These are phyloP conservation scores for Trichoderma breve DNA, from an alignment of 2,329 filamentous ascomycete species.

Conservation along the genomic window DNA sequence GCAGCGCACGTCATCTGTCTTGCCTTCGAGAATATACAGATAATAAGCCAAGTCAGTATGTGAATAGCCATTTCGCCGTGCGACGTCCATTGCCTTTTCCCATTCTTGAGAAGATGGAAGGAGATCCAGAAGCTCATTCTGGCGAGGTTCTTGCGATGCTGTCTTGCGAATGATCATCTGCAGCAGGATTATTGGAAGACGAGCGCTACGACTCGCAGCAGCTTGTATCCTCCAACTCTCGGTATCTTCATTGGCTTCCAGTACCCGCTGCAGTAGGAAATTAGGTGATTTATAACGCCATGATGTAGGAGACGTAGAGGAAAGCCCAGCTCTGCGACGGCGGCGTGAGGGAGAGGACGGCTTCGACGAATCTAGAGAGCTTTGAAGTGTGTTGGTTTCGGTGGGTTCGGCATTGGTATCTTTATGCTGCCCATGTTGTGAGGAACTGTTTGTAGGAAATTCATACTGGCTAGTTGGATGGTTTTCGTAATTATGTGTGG, in stretches of 20 bases:
- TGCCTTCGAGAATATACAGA: constrained; percentile 31
- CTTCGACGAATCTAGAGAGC: background rate
- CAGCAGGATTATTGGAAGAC: constrained; percentile 33
- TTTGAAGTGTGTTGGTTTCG: background rate
- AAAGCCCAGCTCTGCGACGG: background rate
- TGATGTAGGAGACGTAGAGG: background rate
- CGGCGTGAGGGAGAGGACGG: background rate
- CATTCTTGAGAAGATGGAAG: constrained; percentile 29
- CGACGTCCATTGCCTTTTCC: constrained; percentile 24
- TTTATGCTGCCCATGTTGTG: background rate
- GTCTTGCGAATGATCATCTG: constrained; percentile 33
- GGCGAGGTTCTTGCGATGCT: constrained; percentile 20
- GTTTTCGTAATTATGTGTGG: background rate
- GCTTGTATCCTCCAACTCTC: constrained; percentile 24
- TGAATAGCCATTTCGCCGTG: constrained; percentile 26
- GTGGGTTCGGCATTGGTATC: background rate
- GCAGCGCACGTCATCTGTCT: constrained; percentile 34
- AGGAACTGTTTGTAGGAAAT: too few species aligned
- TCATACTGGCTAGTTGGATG: background rate
- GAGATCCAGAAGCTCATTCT: constrained; percentile 25
- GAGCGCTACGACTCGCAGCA: constrained; percentile 29
- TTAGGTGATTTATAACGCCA: constrained; percentile 25
- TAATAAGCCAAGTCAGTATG: constrained; percentile 28
- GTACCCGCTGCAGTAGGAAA: constrained; percentile 26
- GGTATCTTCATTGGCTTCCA: constrained; percentile 18